Evolutionary conservation across 108 stramenopile species (phyloP), one percentile per base, ranked within the genome.

Genomic region (Halocafeteria seosinensis): DNA sequence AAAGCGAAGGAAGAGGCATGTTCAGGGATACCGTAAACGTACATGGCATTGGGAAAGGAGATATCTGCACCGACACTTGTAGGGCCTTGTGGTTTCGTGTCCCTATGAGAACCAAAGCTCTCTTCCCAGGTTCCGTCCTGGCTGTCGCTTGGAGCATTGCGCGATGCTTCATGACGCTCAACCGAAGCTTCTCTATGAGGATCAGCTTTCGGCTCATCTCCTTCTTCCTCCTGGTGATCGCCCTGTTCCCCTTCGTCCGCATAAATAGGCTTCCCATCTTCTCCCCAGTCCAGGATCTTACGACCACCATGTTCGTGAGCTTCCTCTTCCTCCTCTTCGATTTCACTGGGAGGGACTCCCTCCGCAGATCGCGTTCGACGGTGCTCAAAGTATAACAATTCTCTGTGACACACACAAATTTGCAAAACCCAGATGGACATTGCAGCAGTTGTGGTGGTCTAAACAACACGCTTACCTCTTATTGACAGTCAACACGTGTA

Each of bases 21-120:
- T 68, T 98, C 94, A 24, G 97, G 94, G 55, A 98, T 72, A 61
- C 97, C 97, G 75, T 85, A 98, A 23, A 95, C 62, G 68, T 86
- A 78, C 6, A 42, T 69, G 24, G 85, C 85, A 5, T 66, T 74
- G 1, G 89, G 89, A 72, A 95, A 98, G 24, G 61, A 62, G 34
- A 95, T 69, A 73, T 98, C 94, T 60, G 90, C 74, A 4, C 97
- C 97, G 27, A 98, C 89, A 57, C 85, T 86, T 76, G 82, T 92
- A 27, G 90, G 89, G 8, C 97, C 97, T 65, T 85, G 58, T 0
- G 88, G 88, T 68, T 88, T 88, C 63, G 73, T 69, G 71, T 98
- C 97, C 3, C 65, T 66, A 74, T 98, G 97, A 24, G 79, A 74
- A 8, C 72, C 69, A 73, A 94, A 95, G 32, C 70, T 82, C 73